These are phyloP conservation scores for Apiotrichum gracile DNA, from an alignment of 1,284 basidiomycete species.

Conservation along the genomic window DNA sequence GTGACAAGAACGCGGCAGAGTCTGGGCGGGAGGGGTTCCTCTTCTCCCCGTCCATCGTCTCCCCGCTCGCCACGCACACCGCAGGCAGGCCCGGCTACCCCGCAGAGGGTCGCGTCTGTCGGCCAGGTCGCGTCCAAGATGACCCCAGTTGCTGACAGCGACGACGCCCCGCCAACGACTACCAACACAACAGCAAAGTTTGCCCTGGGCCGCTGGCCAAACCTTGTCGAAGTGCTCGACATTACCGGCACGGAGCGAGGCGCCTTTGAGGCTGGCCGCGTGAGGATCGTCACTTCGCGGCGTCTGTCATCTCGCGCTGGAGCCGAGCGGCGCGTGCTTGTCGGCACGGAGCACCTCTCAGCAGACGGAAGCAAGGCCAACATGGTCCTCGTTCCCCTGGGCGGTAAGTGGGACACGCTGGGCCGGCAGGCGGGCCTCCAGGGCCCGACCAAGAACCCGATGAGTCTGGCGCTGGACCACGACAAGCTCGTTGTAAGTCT, in stretches of 20 bases:
- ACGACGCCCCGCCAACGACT: conserved; percentile 2
- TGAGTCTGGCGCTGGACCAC: conserved; percentile 34
- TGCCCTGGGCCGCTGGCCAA: conserved; percentile 16
- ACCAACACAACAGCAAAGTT: conserved; percentile 12
- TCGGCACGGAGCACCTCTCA: conserved; percentile 5
- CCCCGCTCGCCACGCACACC: conserved; percentile 1
- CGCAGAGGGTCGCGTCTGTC: not conserved
- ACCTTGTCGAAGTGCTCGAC: conserved; percentile 25
- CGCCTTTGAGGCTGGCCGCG: conserved; percentile 25
- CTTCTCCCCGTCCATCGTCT: not conserved
- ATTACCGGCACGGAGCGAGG: conserved; percentile 32
- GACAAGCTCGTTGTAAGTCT: conserved; percentile 38
- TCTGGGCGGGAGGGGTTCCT: conserved; percentile 23
- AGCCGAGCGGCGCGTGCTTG: conserved; percentile 32
- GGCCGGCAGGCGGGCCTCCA: conserved; percentile 21
- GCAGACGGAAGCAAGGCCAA: not conserved
- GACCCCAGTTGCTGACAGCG: not conserved
- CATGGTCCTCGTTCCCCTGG: conserved; percentile 23
- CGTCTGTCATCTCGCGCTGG: conserved; percentile 43
- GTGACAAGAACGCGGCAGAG: conserved; percentile 50
- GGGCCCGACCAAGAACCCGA: conserved; percentile 32
- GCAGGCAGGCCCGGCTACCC: not conserved
- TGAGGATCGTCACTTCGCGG: conserved; percentile 43
- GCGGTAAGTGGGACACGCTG: conserved; percentile 26
- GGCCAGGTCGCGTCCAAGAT: not conserved